A percentile compares a stretch with the other conserved stretches of the same genome.
Evolutionary conservation across 495 filamentous ascomycete species (phyloP).

Genomic region (Aspergillus ellipticus): DNA sequence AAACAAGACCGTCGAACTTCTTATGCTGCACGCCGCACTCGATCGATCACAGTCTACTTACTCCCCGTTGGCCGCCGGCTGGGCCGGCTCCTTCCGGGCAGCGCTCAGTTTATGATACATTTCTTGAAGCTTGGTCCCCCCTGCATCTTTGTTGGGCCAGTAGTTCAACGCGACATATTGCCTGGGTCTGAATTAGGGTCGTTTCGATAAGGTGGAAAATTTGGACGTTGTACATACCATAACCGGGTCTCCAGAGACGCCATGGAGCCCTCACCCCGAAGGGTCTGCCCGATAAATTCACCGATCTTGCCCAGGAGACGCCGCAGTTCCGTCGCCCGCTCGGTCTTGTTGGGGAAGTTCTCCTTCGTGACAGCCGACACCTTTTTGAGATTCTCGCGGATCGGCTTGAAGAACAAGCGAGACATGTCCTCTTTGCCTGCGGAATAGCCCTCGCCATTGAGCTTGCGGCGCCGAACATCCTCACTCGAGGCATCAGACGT

Average conservation of each 20-base stretch:
- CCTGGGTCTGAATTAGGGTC: constrained; percentile 27
- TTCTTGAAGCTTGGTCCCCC: constrained; percentile 40
- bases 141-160: constrained; percentile 50
- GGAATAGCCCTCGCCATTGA: constrained; percentile 38
- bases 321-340: constrained; percentile 48
- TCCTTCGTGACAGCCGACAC: constrained; percentile 61
- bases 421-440: constrained; percentile 49
- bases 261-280: constrained; percentile 32
- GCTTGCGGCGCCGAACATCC: constrained; percentile 41
- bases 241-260: constrained; percentile 41
- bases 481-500: constrained; percentile 39
- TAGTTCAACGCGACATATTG: constrained; percentile 44
- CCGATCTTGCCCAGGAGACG: constrained; percentile 47
- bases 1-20: constrained; percentile 12
- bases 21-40: constrained; percentile 10
- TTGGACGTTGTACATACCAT: constrained; percentile 36
- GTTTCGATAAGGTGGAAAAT: background rate
- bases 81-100: constrained; percentile 25
- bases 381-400: constrained; percentile 54
- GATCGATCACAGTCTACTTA: constrained; percentile 12
- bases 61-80: constrained; percentile 29
- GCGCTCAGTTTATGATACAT: constrained; percentile 48
- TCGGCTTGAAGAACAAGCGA: constrained; percentile 56
- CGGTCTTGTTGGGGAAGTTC: constrained; percentile 55
- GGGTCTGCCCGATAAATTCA: constrained; percentile 40